Evolutionary conservation across 108 stramenopile species (phyloP).

Genomic region (Seminavis robusta): DNA sequence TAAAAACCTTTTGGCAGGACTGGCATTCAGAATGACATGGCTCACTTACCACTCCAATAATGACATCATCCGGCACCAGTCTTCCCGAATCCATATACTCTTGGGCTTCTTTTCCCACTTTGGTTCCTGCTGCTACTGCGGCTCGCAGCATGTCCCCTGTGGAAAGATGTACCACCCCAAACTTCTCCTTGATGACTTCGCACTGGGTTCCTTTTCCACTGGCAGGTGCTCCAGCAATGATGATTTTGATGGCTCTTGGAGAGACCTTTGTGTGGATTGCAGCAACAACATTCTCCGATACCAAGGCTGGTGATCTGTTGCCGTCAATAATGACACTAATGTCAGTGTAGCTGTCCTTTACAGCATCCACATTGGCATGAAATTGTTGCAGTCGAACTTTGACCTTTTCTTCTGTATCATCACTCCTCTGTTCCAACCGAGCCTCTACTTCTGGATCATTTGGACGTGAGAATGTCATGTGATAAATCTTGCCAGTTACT

Average conservation of each 20-base stretch:
- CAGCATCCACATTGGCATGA: conserved; percentile 76
- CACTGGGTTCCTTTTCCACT: conserved; percentile 86
- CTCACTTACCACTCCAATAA: conserved; percentile 69
- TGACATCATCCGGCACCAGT: conserved; percentile 89
- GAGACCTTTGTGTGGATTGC: too few species aligned
- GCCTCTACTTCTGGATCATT: conserved; percentile 55
- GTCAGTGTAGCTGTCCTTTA: too few species aligned
- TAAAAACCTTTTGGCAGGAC: neutral
- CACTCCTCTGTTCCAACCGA: conserved; percentile 72
- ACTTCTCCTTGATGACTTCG: conserved; percentile 57
- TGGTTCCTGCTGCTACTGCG: conserved; percentile 46
- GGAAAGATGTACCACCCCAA: conserved; percentile 66
- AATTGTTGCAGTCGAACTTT: conserved; percentile 72
- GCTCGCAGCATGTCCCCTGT: conserved; percentile 85
- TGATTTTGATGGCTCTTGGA: too few species aligned
- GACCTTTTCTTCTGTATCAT: conserved; percentile 93
- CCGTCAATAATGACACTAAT: too few species aligned
- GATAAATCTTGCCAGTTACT: conserved; percentile 87
- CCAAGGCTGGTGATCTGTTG: too few species aligned
- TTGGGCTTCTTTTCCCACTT: conserved; percentile 59
- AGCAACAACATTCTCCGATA: too few species aligned
- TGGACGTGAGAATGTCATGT: conserved; percentile 83
- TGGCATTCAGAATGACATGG: neutral
- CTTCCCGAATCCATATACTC: conserved; percentile 79
- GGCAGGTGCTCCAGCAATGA: conserved; percentile 76